Conservation (phyloP, 192 early-diverging fungal genomes). For the Paraglomus brasilianum region DNA sequence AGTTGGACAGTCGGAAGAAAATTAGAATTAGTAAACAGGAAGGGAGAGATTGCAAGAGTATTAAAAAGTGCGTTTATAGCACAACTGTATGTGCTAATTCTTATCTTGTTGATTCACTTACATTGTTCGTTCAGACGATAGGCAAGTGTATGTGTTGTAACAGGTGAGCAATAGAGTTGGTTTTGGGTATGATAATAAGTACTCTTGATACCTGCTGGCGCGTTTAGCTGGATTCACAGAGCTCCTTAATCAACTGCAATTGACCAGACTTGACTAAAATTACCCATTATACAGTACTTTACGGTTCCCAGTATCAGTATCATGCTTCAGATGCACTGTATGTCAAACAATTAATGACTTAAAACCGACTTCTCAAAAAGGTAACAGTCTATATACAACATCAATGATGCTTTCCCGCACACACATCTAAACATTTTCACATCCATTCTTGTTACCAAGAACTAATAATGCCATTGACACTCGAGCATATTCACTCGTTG, state of each 20-base stretch:
- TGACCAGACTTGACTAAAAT: background rate
- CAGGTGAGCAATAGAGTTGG: conserved; percentile 36
- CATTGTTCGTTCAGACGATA: conserved; percentile 38
- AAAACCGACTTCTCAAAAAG: conserved; percentile 37
- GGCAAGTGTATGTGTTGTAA: conserved; percentile 68
- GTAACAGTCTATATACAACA: conserved; percentile 32
- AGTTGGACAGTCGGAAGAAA: no score
- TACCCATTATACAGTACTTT: conserved; percentile 52
- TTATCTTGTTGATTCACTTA: no score
- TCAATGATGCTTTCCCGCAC: background rate
- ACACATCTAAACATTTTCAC: background rate
- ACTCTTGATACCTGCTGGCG: background rate
- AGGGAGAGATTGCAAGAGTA: no score
- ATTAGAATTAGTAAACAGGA: no score
- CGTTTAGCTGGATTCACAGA: no score
- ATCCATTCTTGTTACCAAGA: background rate
- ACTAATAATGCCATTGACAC: conserved; percentile 36
- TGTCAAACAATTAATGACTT: conserved; percentile 87
- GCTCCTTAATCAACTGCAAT: no score
- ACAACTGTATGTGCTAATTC: no score
- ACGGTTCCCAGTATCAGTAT: conserved; percentile 65
- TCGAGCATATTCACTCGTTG: conserved; percentile 43
- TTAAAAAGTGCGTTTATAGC: no score
- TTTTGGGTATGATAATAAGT: background rate
- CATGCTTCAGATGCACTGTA: conserved; percentile 87